A percentile compares a stretch with the other conserved stretches of the same genome.
These are phyloP conservation scores for Neobulgaria alba DNA, from an alignment of 2,329 filamentous ascomycete species.

Conservation along the genomic window DNA sequence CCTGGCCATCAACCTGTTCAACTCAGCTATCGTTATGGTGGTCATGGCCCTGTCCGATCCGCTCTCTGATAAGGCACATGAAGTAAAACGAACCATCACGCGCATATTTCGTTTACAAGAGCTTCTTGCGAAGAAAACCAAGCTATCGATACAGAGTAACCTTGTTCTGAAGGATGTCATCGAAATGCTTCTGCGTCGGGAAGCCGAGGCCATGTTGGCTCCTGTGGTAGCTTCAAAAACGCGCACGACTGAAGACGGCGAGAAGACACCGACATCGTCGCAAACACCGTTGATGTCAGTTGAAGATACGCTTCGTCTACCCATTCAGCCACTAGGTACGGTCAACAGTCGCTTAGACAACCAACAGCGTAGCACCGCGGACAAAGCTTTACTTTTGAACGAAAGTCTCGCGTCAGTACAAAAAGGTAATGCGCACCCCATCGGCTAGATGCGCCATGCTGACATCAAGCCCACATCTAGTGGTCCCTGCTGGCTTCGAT, in stretches of 20 bases:
- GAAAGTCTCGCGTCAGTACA: background rate
- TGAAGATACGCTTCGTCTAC: background rate
- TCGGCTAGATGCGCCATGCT: background rate
- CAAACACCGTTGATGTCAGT: background rate
- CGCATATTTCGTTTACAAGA: slow-evolving; percentile 35
- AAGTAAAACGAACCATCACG: slow-evolving; percentile 34
- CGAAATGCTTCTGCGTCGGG: slow-evolving; percentile 8
- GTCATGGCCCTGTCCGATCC: slow-evolving; percentile 35
- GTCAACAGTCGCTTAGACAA: background rate
- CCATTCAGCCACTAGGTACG: background rate
- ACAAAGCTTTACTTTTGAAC: background rate
- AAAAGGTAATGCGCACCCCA: background rate
- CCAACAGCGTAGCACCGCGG: background rate
- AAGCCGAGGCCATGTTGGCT: slow-evolving; percentile 11
- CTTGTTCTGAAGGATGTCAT: slow-evolving; percentile 20
- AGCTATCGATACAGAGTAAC: slow-evolving; percentile 31
- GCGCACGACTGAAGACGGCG: no score
- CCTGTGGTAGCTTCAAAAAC: no score
- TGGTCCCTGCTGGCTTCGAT: background rate
- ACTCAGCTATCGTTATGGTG: slow-evolving; percentile 35
- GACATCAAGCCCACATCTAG: background rate
- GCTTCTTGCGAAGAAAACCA: slow-evolving; percentile 28
- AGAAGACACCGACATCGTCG: no score
- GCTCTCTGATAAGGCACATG: slow-evolving; percentile 34
- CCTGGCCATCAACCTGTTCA: slow-evolving; percentile 37